Evolutionary conservation across 2,329 filamentous ascomycete genomes (phyloP).

Genomic region (Juglanconis sp.): DNA sequence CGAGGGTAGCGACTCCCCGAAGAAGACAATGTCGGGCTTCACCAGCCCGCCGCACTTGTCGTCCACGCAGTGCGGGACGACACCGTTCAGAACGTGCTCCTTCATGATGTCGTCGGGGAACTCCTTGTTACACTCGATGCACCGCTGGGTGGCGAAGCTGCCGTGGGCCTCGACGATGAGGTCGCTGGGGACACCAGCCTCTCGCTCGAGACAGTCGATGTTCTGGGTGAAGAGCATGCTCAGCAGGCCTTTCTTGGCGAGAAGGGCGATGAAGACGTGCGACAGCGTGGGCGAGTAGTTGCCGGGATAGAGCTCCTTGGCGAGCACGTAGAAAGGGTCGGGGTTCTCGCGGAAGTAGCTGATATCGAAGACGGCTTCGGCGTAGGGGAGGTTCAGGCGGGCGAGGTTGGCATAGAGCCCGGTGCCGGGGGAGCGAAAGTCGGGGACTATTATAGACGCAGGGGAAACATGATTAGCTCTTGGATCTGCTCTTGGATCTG

Average conservation of each 20-base stretch:
- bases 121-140: conserved; percentile 76
- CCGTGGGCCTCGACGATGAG: conserved; percentile 92
- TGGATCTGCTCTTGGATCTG: not conserved
- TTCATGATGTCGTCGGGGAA: conserved; percentile 76
- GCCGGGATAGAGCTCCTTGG: conserved; percentile 88
- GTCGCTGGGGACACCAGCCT: conserved; percentile 76
- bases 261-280: conserved; percentile 81
- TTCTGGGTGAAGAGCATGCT: conserved; percentile 94
- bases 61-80: conserved; percentile 66
- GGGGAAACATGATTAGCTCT: conserved; percentile 27
- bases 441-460: conserved; percentile 65
- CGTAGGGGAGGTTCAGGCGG: conserved; percentile 78
- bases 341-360: conserved; percentile 82
- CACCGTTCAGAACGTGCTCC: conserved; percentile 60
- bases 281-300: conserved; percentile 85
- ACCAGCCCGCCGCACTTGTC: conserved; percentile 71
- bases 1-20: conserved; percentile 63
- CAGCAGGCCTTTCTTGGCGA: conserved; percentile 75
- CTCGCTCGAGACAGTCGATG: conserved; percentile 90
- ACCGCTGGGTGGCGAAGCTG: conserved; percentile 86
- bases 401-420: conserved; percentile 92
- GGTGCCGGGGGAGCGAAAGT: conserved; percentile 90
- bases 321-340: conserved; percentile 85
- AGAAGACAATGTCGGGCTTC: conserved; percentile 95
- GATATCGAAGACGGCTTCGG: conserved; percentile 94